phyloP scores from a whole-genome alignment of 805 yeast species.

The Vanderwaltozyma tropicalis region DNA sequence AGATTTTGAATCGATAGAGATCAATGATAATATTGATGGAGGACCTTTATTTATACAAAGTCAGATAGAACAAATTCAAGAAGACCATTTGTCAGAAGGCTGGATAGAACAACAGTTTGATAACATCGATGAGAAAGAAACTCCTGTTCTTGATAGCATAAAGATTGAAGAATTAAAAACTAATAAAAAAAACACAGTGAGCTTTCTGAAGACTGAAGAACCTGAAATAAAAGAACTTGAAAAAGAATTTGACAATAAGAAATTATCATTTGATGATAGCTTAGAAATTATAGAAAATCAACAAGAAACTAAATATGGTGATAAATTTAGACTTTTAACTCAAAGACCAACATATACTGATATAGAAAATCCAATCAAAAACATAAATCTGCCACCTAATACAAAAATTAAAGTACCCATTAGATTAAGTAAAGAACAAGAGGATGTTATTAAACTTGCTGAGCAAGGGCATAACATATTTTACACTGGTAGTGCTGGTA shows the following conservation, averaged over 20 bases:
- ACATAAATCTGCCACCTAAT: slow-evolving; percentile 12
- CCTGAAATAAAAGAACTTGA: not conserved
- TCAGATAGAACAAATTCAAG: not conserved
- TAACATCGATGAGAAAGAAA: slow-evolving; percentile 1
- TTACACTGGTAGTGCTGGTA: slow-evolving; percentile 97
- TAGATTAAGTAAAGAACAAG: slow-evolving; percentile 49
- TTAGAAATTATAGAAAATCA: not conserved
- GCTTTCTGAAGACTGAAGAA: not conserved
- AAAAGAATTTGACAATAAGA: not conserved
- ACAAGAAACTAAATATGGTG: slow-evolving; percentile 15
- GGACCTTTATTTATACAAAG: not conserved
- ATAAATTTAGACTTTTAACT: slow-evolving; percentile 24
- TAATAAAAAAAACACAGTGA: not conserved
- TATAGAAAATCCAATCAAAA: slow-evolving; percentile 6
- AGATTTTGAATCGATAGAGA: not conserved
- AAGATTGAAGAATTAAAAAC: not conserved
- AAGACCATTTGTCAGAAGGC: not conserved
- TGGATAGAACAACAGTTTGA: slow-evolving; percentile 1
- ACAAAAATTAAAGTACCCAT: slow-evolving; percentile 24
- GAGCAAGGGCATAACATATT: slow-evolving; percentile 59
- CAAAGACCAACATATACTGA: slow-evolving; percentile 18
- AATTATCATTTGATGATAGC: not conserved
- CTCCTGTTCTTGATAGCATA: not conserved
- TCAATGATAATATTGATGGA: not conserved
- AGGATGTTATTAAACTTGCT: slow-evolving; percentile 54